Base-by-base conservation (phyloP, 305 asterid species). In the Coffea humblotiana region DNA sequence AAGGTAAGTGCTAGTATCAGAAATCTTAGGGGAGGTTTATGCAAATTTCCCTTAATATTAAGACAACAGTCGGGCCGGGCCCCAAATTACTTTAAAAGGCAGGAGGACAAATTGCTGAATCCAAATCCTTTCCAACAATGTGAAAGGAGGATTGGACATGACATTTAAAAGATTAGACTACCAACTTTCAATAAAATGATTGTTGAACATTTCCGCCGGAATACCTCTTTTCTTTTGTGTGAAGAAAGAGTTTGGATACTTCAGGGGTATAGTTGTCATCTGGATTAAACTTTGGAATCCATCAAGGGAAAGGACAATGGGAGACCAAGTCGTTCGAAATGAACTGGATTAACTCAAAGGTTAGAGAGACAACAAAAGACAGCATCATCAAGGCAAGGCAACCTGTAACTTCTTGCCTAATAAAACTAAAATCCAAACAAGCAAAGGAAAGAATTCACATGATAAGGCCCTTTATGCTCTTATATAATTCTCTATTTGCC, bases 401-500 rank as follows among this genome's bases (percentile, higher is more conserved):
- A 82, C 85, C 79, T 37, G 32, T 82, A 81, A 78, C 80, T 80
- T 82, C 79, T 74, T 61, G 75, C 79, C 82, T 70, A 75, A 80
- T 75, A 78, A 82, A 79, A 70, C 83, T 77, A 70, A 60, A 83
- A 82, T 81, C 84, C 97, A n/a, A 88, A 83, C 96, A 93, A 93
- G 96, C 65, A 89, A 93, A 93, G 95, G 77, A 93, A n/a, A 68
- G 92, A 85, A 93, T 93, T 89, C 92, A 56, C 72, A 49, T 37
- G 47, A 48, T 40, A 37, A 25, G 25, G 13, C 81, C 81, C 70
- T 13, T 11, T 45, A 75, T 10, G 15, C 56, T 52, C 79, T 40
- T 82, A 83, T 83, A 77, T 75, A 78, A 70, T 13, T 56, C 74
- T 72, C 75, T n/a, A 49, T 76, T 77, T 27, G 61, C 69, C 48